Evolutionary conservation across 441 rosid genomes (phyloP), one percentile per base, ranked within the genome.

Genomic region (Syzygium syzygioides): DNA sequence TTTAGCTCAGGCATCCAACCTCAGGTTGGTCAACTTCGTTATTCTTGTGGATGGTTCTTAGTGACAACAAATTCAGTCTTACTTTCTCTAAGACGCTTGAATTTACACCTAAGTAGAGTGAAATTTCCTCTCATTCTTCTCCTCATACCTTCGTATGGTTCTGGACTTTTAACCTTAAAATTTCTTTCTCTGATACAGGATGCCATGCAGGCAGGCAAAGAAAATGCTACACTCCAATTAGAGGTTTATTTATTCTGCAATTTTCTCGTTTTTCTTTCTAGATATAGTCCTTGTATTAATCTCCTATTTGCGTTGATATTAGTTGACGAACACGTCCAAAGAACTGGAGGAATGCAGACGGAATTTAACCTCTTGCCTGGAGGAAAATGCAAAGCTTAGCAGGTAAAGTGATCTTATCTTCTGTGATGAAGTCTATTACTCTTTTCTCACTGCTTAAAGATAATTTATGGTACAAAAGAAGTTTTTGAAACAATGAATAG

Each of bases 341-440:
- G 97, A 98, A 91, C 92, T 96, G 87, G 98, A 97, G 90, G 94
- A 94, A 89, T 96, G 99, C 94, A 95, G 94, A 90, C 54, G 23
- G 87, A 95, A 93, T 85, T 94, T 96, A 57, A 94, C 90, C 88
- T 93, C 95, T 92, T 97, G 98, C 94, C 89, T 97, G 59, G 96
- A 96, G 90, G 98, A 98, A 88, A 98, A 98, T 92, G 94, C 94
- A 88, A 95, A 94, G 91, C 95, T 98, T 88, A 92, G 91, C 41
- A 94, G 98, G 99, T 97, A 86, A 93, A 96, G 79, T 86, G 85
- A 86, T 89, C 87, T 83, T 89, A 56, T 54, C 79, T 87, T 57
- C 18, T 68, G 64, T 17, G 52, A 45, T 37, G 54, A 56, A 41
- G 55, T 84, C 57, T 30, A 86, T 53, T 18, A 66, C 87, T 85